A percentile compares a stretch with the other conserved stretches of the same genome.
Evolutionary conservation across 192 early-diverging fungal species (phyloP).

Genomic region (Linnemannia schmuckeri): DNA sequence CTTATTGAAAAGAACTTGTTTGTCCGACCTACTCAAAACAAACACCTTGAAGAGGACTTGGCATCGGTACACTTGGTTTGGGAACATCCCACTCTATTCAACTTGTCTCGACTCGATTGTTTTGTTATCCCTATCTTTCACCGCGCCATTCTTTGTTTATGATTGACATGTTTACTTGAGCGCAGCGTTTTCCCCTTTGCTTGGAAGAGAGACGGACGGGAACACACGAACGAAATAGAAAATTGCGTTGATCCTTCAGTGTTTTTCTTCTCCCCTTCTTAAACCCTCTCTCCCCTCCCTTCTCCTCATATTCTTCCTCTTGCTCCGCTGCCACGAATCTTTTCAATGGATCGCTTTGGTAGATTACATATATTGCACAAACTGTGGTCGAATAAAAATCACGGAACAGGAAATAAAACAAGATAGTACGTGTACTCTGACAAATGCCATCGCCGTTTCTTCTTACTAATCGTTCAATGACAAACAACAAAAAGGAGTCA

Average conservation of each 20-base stretch:
- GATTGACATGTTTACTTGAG: background rate
- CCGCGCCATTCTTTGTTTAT: too few relatives aligned
- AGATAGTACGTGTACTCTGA: background rate
- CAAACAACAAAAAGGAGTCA: background rate
- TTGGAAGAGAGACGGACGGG: background rate
- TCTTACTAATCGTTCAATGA: background rate
- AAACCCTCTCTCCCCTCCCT: background rate
- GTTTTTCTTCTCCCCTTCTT: background rate
- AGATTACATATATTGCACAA: background rate
- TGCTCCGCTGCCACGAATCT: background rate
- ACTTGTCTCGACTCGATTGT: too few relatives aligned
- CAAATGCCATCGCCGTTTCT: background rate
- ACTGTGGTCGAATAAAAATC: background rate
- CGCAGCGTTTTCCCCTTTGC: background rate
- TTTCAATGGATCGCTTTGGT: background rate
- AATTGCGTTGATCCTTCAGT: background rate
- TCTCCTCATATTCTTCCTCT: too few relatives aligned
- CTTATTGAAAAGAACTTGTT: background rate
- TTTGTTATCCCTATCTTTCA: too few relatives aligned
- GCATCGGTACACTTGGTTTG: too few relatives aligned
- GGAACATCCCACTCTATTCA: too few relatives aligned
- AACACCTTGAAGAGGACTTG: background rate
- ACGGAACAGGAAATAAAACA: background rate
- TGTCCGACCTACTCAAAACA: background rate
- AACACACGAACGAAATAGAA: background rate